Percentiles rank a stretch among this genome's conserved stretches.
Conservation (phyloP, 202 grass and related monocot genomes). For the Bolboschoenoplectus hybrid region DNA sequence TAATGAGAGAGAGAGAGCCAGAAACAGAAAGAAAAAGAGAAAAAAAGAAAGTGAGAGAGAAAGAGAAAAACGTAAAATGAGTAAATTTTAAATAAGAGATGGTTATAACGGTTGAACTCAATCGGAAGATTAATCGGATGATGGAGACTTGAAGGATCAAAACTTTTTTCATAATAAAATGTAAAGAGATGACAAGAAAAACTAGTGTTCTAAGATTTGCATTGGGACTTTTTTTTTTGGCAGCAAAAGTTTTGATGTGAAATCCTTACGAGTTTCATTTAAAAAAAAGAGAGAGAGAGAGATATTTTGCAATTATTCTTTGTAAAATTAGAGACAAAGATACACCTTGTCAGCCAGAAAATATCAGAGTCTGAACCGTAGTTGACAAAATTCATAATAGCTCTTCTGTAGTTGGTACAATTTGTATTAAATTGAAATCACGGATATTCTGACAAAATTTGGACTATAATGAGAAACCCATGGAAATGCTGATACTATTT, state of each 20-base stretch:
- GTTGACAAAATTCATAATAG: conserved; percentile 26
- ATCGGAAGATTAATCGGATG: too few species aligned
- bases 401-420: neutral
- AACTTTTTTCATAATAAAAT: neutral
- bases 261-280: neutral
- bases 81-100: too few species aligned
- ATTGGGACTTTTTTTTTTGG: neutral
- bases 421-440: conserved; percentile 32
- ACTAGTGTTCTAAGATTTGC: neutral
- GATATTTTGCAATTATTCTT: neutral
- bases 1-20: too few species aligned
- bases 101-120: too few species aligned
- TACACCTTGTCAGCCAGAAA: neutral
- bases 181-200: conserved; percentile 4
- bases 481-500: neutral
- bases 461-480: neutral
- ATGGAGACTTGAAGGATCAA: too few species aligned
- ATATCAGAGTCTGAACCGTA: neutral
- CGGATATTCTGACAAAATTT: conserved; percentile 19
- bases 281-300: too few species aligned
- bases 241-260: neutral
- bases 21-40: too few species aligned
- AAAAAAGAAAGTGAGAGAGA: too few species aligned
- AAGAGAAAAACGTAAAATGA: too few species aligned
- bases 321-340: neutral